phyloP scores from a whole-genome alignment of 805 yeast genomes.

The Kuraishia molischiana region DNA sequence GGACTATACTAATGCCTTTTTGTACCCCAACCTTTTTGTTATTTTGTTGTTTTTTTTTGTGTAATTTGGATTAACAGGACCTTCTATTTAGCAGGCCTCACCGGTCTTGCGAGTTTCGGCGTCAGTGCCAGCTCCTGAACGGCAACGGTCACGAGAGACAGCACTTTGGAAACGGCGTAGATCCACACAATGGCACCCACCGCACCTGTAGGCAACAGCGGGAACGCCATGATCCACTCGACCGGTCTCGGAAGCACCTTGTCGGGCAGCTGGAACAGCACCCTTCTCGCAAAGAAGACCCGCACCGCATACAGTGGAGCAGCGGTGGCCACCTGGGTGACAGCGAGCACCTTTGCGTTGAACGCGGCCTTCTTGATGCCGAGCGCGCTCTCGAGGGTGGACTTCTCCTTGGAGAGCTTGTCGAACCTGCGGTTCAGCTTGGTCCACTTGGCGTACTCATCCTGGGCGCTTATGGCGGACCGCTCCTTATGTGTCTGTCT shows the following conservation, averaged over 20 bases:
- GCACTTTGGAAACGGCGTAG: conserved; percentile 22
- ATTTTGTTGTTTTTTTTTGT: background rate
- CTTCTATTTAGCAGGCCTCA: too few species aligned
- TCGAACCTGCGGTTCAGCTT: conserved; percentile 71
- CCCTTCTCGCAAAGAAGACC: conserved; percentile 40
- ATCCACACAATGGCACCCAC: conserved; percentile 53
- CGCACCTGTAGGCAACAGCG: conserved; percentile 52
- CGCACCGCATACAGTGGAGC: conserved; percentile 40
- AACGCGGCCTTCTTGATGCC: conserved; percentile 24
- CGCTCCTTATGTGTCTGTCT: conserved; percentile 40
- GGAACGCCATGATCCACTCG: conserved; percentile 52
- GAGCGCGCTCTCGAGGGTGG: conserved; percentile 27
- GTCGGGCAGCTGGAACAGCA: conserved; percentile 50
- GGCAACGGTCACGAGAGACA: conserved; percentile 16
- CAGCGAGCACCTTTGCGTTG: conserved; percentile 20
- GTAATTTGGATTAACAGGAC: background rate
- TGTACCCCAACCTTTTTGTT: background rate
- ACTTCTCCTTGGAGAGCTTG: conserved; percentile 42
- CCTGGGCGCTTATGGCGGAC: conserved; percentile 70
- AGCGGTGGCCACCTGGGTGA: conserved; percentile 29
- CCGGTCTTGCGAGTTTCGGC: too few species aligned
- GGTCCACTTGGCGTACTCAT: conserved; percentile 94
- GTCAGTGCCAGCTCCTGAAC: too few species aligned
- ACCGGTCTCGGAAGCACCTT: conserved; percentile 45
- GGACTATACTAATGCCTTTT: background rate